phyloP scores from a whole-genome alignment of 2,329 filamentous ascomycete genomes.

The Aschersonia sp. region DNA sequence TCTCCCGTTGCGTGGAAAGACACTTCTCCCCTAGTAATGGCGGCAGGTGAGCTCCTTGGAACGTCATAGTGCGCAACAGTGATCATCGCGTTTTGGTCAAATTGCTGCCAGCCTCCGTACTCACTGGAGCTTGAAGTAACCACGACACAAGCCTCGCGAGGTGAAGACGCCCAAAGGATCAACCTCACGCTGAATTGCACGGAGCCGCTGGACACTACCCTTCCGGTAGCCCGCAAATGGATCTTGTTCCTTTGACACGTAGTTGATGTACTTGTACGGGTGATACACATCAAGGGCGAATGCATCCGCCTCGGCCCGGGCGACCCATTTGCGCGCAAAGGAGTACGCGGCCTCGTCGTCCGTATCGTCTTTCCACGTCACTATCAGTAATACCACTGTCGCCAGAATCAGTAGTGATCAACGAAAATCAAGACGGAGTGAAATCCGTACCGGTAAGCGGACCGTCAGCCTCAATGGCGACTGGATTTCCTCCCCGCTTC shows the following conservation, averaged over 20 bases:
- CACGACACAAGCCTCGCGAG: neutral
- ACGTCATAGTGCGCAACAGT: neutral
- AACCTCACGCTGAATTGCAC: neutral
- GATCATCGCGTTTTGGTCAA: too few species aligned
- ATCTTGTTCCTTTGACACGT: neutral
- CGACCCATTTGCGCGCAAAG: neutral
- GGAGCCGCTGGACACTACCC: neutral
- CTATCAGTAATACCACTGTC: neutral
- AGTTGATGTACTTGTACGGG: neutral
- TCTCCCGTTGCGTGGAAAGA: too few species aligned
- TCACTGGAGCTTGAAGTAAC: neutral
- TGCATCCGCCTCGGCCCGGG: neutral
- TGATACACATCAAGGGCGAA: neutral
- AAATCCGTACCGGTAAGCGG: neutral
- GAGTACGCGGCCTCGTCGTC: neutral
- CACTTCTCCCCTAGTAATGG: too few species aligned
- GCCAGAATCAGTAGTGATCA: too few species aligned
- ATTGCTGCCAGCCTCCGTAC: too few species aligned
- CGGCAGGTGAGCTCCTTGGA: neutral
- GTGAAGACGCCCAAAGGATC: neutral
- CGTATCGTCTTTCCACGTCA: neutral
- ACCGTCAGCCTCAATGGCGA: neutral
- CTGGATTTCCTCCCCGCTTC: neutral
- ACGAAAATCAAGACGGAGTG: too few species aligned
- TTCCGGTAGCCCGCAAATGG: neutral